phyloP scores from a whole-genome alignment of 2,329 filamentous ascomycete genomes.

The Ophiocordyceps polyrhachis-furcata region DNA sequence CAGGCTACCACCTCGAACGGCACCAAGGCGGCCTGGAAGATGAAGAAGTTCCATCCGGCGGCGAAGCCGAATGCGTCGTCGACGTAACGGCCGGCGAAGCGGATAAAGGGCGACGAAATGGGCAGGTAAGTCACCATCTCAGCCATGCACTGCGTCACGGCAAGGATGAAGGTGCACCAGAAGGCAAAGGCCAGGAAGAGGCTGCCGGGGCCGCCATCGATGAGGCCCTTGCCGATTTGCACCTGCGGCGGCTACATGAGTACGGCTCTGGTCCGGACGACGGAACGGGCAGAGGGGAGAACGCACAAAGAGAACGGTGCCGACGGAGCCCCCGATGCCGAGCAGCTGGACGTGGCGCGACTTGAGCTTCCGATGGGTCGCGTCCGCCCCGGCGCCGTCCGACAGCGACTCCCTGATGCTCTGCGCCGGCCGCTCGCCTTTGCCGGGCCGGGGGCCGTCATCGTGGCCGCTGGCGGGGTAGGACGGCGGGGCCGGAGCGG shows the following conservation, averaged over 20 bases:
- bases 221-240: slow-evolving; percentile 34
- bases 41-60: slow-evolving; percentile 56
- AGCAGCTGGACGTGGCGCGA: slow-evolving; percentile 39
- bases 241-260: slow-evolving; percentile 2
- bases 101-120: slow-evolving; percentile 61
- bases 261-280: not conserved
- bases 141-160: slow-evolving; percentile 42
- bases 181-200: slow-evolving; percentile 40
- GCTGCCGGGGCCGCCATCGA: slow-evolving; percentile 39
- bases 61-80: slow-evolving; percentile 60
- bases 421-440: not conserved
- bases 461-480: not conserved
- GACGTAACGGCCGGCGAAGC: slow-evolving; percentile 56
- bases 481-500: not conserved
- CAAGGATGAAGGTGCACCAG: slow-evolving; percentile 43
- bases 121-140: slow-evolving; percentile 65
- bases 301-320: slow-evolving; percentile 37
- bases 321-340: slow-evolving; percentile 46
- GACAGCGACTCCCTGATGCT: slow-evolving; percentile 5
- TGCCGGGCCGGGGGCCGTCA: not conserved
- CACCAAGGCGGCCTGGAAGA: slow-evolving; percentile 48
- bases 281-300: not conserved
- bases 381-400: slow-evolving; percentile 11
- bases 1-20: slow-evolving; percentile 50
- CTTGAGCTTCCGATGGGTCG: slow-evolving; percentile 34